Evolutionary conservation across 2,329 filamentous ascomycete species (phyloP).

Genomic region (Verticillium zaregamsianum): DNA sequence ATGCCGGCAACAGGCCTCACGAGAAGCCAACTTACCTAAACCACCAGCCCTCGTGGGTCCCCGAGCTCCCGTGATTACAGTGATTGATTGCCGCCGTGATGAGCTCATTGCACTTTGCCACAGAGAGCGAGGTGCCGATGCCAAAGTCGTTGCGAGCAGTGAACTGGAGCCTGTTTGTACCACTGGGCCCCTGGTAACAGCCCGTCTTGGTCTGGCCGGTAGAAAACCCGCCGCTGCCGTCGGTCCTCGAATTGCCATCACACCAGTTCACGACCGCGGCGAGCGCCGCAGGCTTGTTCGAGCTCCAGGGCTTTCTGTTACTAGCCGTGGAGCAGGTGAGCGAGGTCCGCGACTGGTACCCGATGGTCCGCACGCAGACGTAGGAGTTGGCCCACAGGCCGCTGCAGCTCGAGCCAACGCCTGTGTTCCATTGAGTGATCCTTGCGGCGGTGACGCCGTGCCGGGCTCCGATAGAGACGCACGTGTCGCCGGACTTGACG

Average conservation of each 20-base stretch:
- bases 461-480: conserved; percentile 15
- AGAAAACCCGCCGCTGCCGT: too few species aligned
- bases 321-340: not conserved
- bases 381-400: conserved; percentile 9
- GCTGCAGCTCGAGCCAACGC: conserved; percentile 8
- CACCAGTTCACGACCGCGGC: not conserved
- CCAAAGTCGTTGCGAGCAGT: too few species aligned
- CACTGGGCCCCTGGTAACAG: too few species aligned
- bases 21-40: too few species aligned
- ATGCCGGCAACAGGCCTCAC: too few species aligned
- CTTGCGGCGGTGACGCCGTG: conserved; percentile 16
- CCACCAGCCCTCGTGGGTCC: too few species aligned
- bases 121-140: too few species aligned
- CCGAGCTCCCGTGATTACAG: not conserved
- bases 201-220: too few species aligned
- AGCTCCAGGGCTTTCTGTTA: not conserved
- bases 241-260: too few species aligned
- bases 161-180: too few species aligned
- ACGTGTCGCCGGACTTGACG: conserved; percentile 15
- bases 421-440: conserved; percentile 18
- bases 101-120: too few species aligned
- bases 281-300: not conserved
- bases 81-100: too few species aligned
- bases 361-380: conserved; percentile 11
- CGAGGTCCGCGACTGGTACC: not conserved